phyloP scores from a whole-genome alignment of 768 basidiomycete species.

The Ramaria sp. region DNA sequence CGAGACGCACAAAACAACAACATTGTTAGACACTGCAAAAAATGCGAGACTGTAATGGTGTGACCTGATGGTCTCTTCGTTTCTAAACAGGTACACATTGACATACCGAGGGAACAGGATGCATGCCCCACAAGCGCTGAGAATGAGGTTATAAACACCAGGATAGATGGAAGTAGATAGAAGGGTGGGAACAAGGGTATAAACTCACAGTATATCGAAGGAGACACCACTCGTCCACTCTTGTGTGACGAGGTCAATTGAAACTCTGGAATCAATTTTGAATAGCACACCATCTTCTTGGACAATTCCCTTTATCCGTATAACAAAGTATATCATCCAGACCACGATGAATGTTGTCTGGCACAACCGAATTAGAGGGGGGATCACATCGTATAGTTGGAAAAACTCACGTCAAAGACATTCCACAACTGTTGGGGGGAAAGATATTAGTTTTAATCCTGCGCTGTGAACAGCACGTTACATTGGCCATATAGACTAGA shows the following conservation, averaged over 20 bases:
- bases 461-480: constrained; percentile 20
- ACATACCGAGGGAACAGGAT: constrained; percentile 71
- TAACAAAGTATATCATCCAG: constrained; percentile 53
- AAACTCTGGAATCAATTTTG: background rate
- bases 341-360: constrained; percentile 53
- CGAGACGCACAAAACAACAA: constrained; percentile 56
- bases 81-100: background rate
- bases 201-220: constrained; percentile 57
- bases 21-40: constrained; percentile 68
- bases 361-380: background rate
- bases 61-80: background rate
- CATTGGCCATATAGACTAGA: constrained; percentile 76
- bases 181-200: background rate
- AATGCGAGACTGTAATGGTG: constrained; percentile 51
- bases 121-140: constrained; percentile 67
- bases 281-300: constrained; percentile 35
- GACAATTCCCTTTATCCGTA: constrained; percentile 55
- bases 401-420: constrained; percentile 46
- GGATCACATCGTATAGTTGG: constrained; percentile 15
- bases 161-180: background rate
- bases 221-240: constrained; percentile 29
- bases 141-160: background rate
- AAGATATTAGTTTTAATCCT: background rate
- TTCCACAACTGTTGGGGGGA: constrained; percentile 66
- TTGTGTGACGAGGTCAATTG: constrained; percentile 19